Conservation (phyloP, 495 filamentous ascomycete genomes). For the Penicillium pancosmium region DNA sequence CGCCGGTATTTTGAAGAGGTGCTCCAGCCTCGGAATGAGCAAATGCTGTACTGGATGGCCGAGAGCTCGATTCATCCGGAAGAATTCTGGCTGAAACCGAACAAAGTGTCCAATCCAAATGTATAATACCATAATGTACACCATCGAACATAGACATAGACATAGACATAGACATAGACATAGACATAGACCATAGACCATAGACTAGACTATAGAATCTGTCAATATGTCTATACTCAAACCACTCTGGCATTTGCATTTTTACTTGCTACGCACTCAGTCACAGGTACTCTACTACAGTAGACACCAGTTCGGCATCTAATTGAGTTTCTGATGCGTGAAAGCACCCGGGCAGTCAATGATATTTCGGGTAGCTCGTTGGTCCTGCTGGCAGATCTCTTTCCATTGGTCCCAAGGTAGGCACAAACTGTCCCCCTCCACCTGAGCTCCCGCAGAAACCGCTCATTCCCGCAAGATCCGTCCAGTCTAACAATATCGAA, state of each 20-base stretch:
- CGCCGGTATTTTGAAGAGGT: slow-evolving; percentile 34
- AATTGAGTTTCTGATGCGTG: too few species aligned
- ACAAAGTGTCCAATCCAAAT: neutral
- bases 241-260: neutral
- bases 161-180: neutral
- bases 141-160: neutral
- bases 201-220: neutral
- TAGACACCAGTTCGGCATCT: too few species aligned
- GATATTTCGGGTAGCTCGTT: too few species aligned
- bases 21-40: slow-evolving; percentile 19
- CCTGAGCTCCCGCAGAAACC: too few species aligned
- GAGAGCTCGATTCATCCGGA: slow-evolving; percentile 21
- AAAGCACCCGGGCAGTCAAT: too few species aligned
- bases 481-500: too few species aligned
- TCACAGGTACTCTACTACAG: too few species aligned
- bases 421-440: too few species aligned
- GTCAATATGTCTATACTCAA: neutral
- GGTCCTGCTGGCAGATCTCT: too few species aligned
- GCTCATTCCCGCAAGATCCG: too few species aligned
- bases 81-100: slow-evolving; percentile 13
- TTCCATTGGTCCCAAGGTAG: too few species aligned
- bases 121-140: neutral
- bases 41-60: slow-evolving; percentile 28
- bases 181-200: too few species aligned
- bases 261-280: neutral